Evolutionary conservation across 441 rosid genomes (phyloP), one percentile per base, ranked within the genome.

Genomic region (Jatropha podagrica): DNA sequence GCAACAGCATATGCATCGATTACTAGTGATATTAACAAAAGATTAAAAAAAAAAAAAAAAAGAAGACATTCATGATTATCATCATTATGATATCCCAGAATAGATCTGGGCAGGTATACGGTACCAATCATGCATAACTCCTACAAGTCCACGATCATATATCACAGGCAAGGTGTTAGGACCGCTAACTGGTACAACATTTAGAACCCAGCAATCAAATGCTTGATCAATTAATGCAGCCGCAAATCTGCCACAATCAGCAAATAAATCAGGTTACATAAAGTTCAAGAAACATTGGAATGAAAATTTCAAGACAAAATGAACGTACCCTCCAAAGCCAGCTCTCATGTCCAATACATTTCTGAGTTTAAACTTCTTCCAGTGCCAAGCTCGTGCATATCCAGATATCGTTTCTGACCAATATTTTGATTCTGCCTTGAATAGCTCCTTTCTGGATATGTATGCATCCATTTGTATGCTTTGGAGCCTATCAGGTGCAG

Each of bases 91-190:
- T 55, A 58, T 64, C 72, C 40, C 72, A 18, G 76, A 7, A 52
- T 27, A 9, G 74, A 20, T 58, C 73, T 58, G 58, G 63, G 68
- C 69, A 76, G 71, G 20, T 14, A 60, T 12, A 68, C 26, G 62
- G 59, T 95, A 95, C 99, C 99, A 96, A 73, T 96, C 99, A 78
- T 96, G 99, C 96, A 89, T 86, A 65, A 92, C 98, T 72, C 98
- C 98, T 40, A 96, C 60, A 69, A 96, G 91, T 80, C 99, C 98
- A 68, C 98, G 98, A 76, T 94, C 99, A 82, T 90, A 92, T 80
- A 96, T 88, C 61, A 96, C 97, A 70, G 99, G 98, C 82, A 96
- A 82, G 60, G 98, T 96, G 84, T 96, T 92, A 52, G 98, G 91
- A 2, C 94, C 96, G 49, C 95, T 89, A 74, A 92, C 87, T 48